These are phyloP conservation scores for Hanseniaspora nectarophila DNA, from an alignment of 805 yeast species.

Conservation along the genomic window DNA sequence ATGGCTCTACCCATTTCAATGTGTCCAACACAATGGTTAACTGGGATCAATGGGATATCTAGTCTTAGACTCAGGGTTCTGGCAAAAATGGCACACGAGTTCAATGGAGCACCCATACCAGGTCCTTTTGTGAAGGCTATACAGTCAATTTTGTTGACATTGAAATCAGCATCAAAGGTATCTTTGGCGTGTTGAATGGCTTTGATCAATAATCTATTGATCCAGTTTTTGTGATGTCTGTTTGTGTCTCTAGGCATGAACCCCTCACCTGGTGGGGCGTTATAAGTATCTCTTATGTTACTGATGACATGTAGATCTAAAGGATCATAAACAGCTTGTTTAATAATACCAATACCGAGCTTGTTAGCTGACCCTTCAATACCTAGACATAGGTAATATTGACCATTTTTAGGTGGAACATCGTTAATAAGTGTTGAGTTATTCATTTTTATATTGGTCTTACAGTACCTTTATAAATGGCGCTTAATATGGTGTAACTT, in stretches of 20 bases:
- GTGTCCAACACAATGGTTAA: slow-evolving; percentile 95
- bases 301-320: slow-evolving; percentile 55
- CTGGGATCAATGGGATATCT: slow-evolving; percentile 80
- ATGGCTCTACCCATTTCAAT: slow-evolving; percentile 98
- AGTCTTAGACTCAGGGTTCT: slow-evolving; percentile 70
- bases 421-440: slow-evolving; percentile 20
- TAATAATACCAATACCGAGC: slow-evolving; percentile 83
- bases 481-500: no score
- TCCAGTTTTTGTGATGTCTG: slow-evolving; percentile 92
- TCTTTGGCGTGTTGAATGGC: slow-evolving; percentile 56
- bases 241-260: slow-evolving; percentile 95
- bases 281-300: slow-evolving; percentile 89
- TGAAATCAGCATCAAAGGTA: slow-evolving; percentile 21
- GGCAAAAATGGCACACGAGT: slow-evolving; percentile 85
- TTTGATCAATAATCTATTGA: slow-evolving; percentile 55
- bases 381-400: slow-evolving; percentile 65
- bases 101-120: slow-evolving; percentile 98
- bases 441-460: no score
- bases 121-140: slow-evolving; percentile 97
- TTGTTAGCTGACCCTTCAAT: slow-evolving; percentile 96
- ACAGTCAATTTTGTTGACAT: slow-evolving; percentile 47
- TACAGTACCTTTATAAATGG: no score
- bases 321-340: slow-evolving; percentile 34
- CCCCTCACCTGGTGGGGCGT: slow-evolving; percentile 97
- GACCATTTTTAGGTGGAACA: slow-evolving; percentile 24